phyloP scores from a whole-genome alignment of 2,329 filamentous ascomycete genomes.

The Cytospora piceae region DNA sequence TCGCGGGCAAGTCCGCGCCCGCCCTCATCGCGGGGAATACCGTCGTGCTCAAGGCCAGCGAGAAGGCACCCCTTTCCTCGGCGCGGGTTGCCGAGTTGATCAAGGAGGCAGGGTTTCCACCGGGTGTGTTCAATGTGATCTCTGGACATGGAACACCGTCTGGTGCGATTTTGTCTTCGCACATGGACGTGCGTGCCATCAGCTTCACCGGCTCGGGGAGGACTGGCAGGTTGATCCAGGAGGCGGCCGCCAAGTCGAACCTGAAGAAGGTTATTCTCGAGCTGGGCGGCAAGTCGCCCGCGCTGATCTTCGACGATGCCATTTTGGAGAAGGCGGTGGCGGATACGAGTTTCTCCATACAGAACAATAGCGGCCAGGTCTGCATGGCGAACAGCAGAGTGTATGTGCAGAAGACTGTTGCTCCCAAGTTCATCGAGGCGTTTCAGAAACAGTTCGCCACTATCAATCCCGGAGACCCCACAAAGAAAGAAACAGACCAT shows the following conservation, averaged over 20 bases:
- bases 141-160: slow-evolving; percentile 71
- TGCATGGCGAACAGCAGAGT: slow-evolving; percentile 64
- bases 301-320: slow-evolving; percentile 68
- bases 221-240: slow-evolving; percentile 75
- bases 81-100: slow-evolving; percentile 55
- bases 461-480: slow-evolving; percentile 45
- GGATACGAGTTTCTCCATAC: slow-evolving; percentile 48
- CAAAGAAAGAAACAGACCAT: slow-evolving; percentile 38
- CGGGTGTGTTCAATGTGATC: slow-evolving; percentile 74
- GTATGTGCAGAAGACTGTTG: slow-evolving; percentile 58
- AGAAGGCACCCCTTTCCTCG: slow-evolving; percentile 56
- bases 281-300: slow-evolving; percentile 70
- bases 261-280: slow-evolving; percentile 69
- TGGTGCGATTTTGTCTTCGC: slow-evolving; percentile 67
- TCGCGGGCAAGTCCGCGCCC: slow-evolving; percentile 52
- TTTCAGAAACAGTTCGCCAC: slow-evolving; percentile 55
- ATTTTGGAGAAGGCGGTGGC: slow-evolving; percentile 67
- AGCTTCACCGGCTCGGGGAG: slow-evolving; percentile 76
- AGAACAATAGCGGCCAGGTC: slow-evolving; percentile 59
- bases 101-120: slow-evolving; percentile 73
- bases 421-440: slow-evolving; percentile 58
- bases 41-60: slow-evolving; percentile 57
- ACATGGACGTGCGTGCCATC: slow-evolving; percentile 72
- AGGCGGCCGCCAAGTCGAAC: slow-evolving; percentile 66
- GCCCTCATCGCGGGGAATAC: slow-evolving; percentile 54